Percentiles rank a stretch among this genome's conserved stretches.
These are phyloP conservation scores for Oropetium thomaeum DNA, from an alignment of 176 grass and related monocot genomes.

Conservation along the genomic window DNA sequence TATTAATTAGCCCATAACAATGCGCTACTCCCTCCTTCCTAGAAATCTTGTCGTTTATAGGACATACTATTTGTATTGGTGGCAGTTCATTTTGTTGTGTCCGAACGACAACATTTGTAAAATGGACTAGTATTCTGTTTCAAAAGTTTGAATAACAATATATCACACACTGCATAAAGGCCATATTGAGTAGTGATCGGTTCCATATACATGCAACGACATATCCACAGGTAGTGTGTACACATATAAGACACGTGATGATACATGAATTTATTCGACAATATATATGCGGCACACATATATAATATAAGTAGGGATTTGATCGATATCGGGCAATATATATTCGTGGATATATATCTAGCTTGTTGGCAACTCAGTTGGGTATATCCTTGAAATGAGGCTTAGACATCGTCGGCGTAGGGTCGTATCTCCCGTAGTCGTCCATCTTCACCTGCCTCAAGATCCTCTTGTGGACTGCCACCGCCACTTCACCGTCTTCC, in stretches of 20 bases:
- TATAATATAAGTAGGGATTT: not conserved
- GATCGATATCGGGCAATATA: not conserved
- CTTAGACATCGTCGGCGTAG: slow-evolving; percentile 59
- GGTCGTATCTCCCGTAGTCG: slow-evolving; percentile 61
- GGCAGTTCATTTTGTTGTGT: too few species aligned
- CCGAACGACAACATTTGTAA: too few species aligned
- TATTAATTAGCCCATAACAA: too few species aligned
- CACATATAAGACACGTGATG: not conserved
- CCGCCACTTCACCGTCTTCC: slow-evolving; percentile 17
- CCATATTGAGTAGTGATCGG: too few species aligned
- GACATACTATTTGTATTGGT: too few species aligned
- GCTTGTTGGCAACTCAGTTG: slow-evolving; percentile 22
- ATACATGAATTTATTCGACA: slow-evolving; percentile 32
- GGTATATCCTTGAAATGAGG: slow-evolving; percentile 86
- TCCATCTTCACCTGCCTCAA: slow-evolving; percentile 54
- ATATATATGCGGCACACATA: slow-evolving; percentile 13
- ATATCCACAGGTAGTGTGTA: slow-evolving; percentile 2
- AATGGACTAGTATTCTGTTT: not conserved
- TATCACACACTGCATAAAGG: not conserved
- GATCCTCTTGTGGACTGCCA: slow-evolving; percentile 45
- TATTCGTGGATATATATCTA: not conserved
- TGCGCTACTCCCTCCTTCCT: too few species aligned
- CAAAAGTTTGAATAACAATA: not conserved
- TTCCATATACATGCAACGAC: not conserved
- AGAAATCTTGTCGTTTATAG: too few species aligned